Percentiles rank a stretch among this genome's conserved stretches.
Conservation (phyloP, 2,329 filamentous ascomycete species). For the Penicillium nordicum region DNA sequence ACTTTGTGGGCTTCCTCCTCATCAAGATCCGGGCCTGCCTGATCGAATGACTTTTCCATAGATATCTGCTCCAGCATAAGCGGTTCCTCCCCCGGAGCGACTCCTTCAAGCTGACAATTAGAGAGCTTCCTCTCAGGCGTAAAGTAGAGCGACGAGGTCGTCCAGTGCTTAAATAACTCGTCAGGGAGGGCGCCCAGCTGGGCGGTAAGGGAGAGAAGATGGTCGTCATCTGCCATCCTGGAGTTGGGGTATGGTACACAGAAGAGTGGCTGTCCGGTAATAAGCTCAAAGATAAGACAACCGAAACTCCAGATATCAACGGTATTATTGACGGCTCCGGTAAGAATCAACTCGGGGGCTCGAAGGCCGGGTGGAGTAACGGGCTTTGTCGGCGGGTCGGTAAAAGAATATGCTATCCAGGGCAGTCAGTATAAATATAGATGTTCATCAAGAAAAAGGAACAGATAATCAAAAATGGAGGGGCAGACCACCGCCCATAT, state of each 20-base stretch:
- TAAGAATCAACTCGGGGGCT: constrained; percentile 30
- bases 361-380: constrained; percentile 27
- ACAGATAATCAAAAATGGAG: neutral
- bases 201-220: constrained; percentile 28
- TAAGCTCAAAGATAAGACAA: constrained; percentile 33
- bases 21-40: no score
- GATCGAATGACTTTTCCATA: no score
- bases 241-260: constrained; percentile 19
- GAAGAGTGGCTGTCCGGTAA: constrained; percentile 27
- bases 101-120: no score
- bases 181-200: constrained; percentile 27
- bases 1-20: no score
- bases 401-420: constrained; percentile 22
- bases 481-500: constrained; percentile 29
- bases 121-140: constrained; percentile 10
- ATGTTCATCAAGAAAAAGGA: neutral
- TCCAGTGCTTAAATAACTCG: constrained; percentile 24
- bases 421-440: constrained; percentile 4
- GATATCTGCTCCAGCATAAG: no score
- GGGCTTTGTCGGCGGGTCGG: constrained; percentile 23
- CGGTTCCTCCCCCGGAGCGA: no score
- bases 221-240: constrained; percentile 26
- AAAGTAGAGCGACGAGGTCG: constrained; percentile 26
- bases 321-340: constrained; percentile 18
- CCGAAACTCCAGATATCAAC: constrained; percentile 33